Evolutionary conservation across 2,329 filamentous ascomycete species (phyloP), one percentile per base, ranked within the genome.

Genomic region (Plenodomus tracheiphilus): DNA sequence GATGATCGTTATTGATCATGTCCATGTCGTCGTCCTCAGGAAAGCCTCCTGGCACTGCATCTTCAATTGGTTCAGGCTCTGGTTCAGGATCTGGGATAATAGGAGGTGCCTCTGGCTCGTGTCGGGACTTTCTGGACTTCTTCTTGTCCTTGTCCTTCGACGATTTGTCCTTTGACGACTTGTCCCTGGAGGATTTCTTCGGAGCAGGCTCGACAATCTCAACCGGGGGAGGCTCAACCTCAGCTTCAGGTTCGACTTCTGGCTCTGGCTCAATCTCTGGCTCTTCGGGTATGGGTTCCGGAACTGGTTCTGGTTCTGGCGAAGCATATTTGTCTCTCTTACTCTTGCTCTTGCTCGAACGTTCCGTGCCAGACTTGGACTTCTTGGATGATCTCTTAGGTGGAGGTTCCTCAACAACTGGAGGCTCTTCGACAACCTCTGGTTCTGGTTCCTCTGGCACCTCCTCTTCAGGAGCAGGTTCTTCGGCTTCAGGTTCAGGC

Each of bases 41-140:
- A 41, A 79, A 79, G 9, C 75, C 76, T 40, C 77, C 77, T 30
- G 75, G 75, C 10, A 78, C 67, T 19, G 77, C 72, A 70, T 16
- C 66, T 47, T 17, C 69, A 19, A 66, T 61, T 36, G 61, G 56
- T 22, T 58, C 52, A 8, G 62, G 62, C 28, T 67, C 68, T 4
- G 65, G 63, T 38, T 70, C 65, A 40, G 66, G 62, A 22, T 64
- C 66, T 38, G 66, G 66, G 16, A 69, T 58, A 15, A 57, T 58
- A 13, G 65, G 19, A 18, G 63, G 57, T 37, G 54, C 48, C 21
- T 58, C 54, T 38, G 59, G 55, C 48, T 64, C 60, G n/a, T 52
- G 53, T 47, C 62, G 69, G 7, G 57, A 61, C 49, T 59, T 66
- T 32, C 62, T 67, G n/a, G 61, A 59, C 45, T 68, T 67, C 30